A percentile compares a stretch with the other conserved stretches of the same genome.
Evolutionary conservation across 1,284 basidiomycete genomes (phyloP).

Genomic region (Takashimella koratensis): DNA sequence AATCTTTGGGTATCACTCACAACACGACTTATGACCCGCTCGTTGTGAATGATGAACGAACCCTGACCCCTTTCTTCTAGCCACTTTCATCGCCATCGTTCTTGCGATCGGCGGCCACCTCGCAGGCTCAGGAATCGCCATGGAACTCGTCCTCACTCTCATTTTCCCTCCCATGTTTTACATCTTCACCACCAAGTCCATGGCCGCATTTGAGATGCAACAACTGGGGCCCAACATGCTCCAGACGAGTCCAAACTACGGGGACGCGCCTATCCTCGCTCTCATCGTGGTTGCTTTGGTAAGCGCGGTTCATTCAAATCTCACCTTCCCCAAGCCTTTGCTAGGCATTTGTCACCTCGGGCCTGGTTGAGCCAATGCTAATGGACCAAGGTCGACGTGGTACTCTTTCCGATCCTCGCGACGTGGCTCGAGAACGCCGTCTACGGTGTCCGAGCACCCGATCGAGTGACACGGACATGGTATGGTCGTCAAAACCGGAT

Average conservation of each 20-base stretch:
- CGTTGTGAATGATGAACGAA: not conserved
- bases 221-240: constrained; percentile 56
- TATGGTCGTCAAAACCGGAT: not conserved
- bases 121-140: constrained; percentile 54
- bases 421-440: constrained; percentile 58
- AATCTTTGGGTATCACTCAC: not conserved
- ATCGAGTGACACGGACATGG: constrained; percentile 1
- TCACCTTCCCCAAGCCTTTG: too few species aligned
- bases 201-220: constrained; percentile 64
- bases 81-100: constrained; percentile 63
- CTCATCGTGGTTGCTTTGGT: constrained; percentile 63
- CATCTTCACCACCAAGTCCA: constrained; percentile 64
- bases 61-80: too few species aligned
- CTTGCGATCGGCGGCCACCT: constrained; percentile 67
- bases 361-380: too few species aligned
- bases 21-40: not conserved
- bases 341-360: too few species aligned
- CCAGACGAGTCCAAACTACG: constrained; percentile 58
- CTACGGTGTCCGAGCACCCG: constrained; percentile 54
- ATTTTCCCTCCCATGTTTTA: constrained; percentile 72
- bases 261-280: constrained; percentile 57
- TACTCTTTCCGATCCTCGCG: constrained; percentile 66
- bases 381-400: constrained; percentile 67
- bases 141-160: constrained; percentile 58
- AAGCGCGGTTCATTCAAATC: too few species aligned